These are phyloP conservation scores for Elsinoe ampelina DNA, from an alignment of 2,329 filamentous ascomycete genomes.

Conservation along the genomic window DNA sequence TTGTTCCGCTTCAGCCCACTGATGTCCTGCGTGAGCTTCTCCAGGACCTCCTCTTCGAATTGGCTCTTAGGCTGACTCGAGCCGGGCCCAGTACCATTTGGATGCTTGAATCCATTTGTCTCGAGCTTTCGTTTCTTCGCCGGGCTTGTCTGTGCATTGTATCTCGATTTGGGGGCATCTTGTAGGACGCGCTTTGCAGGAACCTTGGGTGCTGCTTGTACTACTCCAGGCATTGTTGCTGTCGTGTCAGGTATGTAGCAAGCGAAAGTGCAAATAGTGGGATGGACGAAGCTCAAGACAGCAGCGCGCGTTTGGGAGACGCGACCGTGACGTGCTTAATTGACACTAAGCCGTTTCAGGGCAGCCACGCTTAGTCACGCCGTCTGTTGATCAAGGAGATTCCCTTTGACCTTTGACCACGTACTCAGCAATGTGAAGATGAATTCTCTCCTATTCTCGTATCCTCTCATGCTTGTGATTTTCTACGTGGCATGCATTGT, in stretches of 20 bases:
- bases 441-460: no score
- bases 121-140: slow-evolving; percentile 82
- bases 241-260: not conserved
- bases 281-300: slow-evolving; percentile 5
- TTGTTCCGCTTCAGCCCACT: slow-evolving; percentile 76
- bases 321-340: slow-evolving; percentile 9
- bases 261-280: not conserved
- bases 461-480: no score
- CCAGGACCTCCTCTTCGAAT: slow-evolving; percentile 88
- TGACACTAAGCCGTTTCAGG: not conserved
- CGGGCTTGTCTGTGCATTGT: slow-evolving; percentile 40
- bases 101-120: slow-evolving; percentile 50
- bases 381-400: no score
- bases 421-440: no score
- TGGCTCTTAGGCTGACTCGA: slow-evolving; percentile 79
- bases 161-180: slow-evolving; percentile 36
- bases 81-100: slow-evolving; percentile 53
- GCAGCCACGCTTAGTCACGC: not conserved
- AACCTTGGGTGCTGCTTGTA: slow-evolving; percentile 25
- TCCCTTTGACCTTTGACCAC: no score
- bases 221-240: slow-evolving; percentile 25
- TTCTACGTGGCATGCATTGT: no score
- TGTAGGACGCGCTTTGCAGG: slow-evolving; percentile 39
- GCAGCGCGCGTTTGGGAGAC: slow-evolving; percentile 1
- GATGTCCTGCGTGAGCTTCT: slow-evolving; percentile 93